phyloP scores from a whole-genome alignment of 2,329 filamentous ascomycete species.

The Hypoxylon rubiginosum region DNA sequence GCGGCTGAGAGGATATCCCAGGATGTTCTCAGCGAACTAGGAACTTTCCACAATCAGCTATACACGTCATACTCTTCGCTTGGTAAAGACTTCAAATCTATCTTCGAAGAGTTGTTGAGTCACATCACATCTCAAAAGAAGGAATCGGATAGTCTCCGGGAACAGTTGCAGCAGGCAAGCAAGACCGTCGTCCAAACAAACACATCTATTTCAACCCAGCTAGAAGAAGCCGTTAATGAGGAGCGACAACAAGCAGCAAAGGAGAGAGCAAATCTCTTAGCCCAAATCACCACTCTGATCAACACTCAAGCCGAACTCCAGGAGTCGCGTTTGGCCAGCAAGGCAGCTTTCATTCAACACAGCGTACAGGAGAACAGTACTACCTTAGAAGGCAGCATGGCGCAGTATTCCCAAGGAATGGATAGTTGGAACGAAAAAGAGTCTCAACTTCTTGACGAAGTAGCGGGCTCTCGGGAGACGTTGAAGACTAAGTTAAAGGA shows the following conservation, averaged over 20 bases:
- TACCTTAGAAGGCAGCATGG: conserved; percentile 74
- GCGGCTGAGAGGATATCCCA: conserved; percentile 91
- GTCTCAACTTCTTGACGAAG: conserved; percentile 75
- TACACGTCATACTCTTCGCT: conserved; percentile 87
- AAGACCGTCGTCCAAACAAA: conserved; percentile 77
- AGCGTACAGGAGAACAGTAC: conserved; percentile 75
- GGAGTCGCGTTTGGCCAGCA: conserved; percentile 76
- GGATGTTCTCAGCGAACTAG: conserved; percentile 88
- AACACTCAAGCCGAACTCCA: conserved; percentile 80
- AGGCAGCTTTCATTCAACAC: conserved; percentile 72
- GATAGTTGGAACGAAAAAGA: conserved; percentile 80
- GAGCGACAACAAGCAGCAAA: conserved; percentile 79
- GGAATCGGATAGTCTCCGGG: conserved; percentile 79
- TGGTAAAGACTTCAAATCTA: conserved; percentile 85
- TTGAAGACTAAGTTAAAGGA: conserved; percentile 86
- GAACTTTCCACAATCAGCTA: conserved; percentile 85
- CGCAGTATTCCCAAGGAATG: conserved; percentile 78
- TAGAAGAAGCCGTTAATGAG: conserved; percentile 79
- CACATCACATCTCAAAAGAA: conserved; percentile 81
- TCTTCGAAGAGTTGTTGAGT: conserved; percentile 84
- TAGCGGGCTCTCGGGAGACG: conserved; percentile 79
- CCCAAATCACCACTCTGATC: conserved; percentile 83
- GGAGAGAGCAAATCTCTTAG: conserved; percentile 80
- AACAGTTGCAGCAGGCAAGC: conserved; percentile 79
- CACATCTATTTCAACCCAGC: conserved; percentile 71